Base-by-base conservation (phyloP, 2,329 filamentous ascomycete species). In the Arthrobotrys conoides region DNA sequence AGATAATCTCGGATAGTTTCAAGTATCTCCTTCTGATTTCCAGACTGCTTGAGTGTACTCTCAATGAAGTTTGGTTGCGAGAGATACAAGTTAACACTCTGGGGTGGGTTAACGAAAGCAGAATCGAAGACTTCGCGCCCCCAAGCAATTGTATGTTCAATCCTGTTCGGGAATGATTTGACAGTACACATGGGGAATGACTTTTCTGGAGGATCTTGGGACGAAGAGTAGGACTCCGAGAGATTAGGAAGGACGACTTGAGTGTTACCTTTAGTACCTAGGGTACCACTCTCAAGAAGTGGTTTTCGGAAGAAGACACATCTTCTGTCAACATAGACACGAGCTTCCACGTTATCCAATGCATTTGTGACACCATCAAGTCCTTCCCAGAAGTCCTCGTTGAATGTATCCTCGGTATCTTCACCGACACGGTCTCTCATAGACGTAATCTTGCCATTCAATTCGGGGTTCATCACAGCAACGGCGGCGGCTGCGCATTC, bases 121-220 rank as follows among this genome's bases (percentile, higher is more conserved):
- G 91, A 91, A 86, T 98, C 94, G 86, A 99, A 99, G 81, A 97
- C 89, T 84, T 98, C 96, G 83, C 96, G 93, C 46, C 94, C 91
- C 96, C 96, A 99, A 1, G 96, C 96, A 84, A 99, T 99, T 0
- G 96, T 98, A 85, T 99, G 96, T 86, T 99, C 94, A 82, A 99
- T 99, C 83, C 92, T 92, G 88, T 99, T 99, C 76, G 96, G 96
- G 88, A 99, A 99, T 85, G 94, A 97, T 83, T 93, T 90, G 80
- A 99, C 88, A 4, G 96, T 98, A 85, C 96, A 99, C 94, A 98
- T 98, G 0, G 96, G 96, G 88, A 99, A 98, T 0, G 96, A 97
- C 86, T 97, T 94, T 88, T 99, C 96, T 0, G 96, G 96, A 0
- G 96, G 96, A 84, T 99, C 96, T 84, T 97, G 95, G 20, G 96